Evolutionary conservation across 208 protist species (phyloP).

Genomic region (Leishmania amazonensis): DNA sequence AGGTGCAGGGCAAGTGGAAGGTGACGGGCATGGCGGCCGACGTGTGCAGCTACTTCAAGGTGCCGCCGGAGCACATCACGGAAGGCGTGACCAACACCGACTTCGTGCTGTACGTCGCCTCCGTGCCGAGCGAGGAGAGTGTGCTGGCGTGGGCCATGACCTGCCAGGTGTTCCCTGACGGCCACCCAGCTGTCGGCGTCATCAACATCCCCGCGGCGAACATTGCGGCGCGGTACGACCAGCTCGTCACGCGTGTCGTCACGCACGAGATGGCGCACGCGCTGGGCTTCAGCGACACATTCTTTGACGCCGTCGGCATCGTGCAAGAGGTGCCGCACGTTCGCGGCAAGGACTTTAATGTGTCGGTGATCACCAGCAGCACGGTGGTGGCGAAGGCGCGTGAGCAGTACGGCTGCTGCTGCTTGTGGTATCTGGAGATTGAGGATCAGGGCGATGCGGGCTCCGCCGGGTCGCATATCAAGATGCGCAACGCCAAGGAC

Average conservation of each 20-base stretch:
- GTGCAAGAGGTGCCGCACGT: constrained; percentile 9
- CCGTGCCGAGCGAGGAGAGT: constrained; percentile 23
- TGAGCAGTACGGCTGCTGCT: constrained; percentile 71
- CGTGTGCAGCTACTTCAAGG: not conserved
- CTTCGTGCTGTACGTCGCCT: constrained; percentile 70
- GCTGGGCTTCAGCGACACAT: constrained; percentile 59
- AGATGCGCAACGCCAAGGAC: constrained; percentile 72
- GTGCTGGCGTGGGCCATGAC: constrained; percentile 47
- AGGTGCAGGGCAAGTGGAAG: constrained; percentile 12
- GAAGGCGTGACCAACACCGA: constrained; percentile 46
- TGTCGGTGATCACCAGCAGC: constrained; percentile 33
- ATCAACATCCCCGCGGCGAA: constrained; percentile 50
- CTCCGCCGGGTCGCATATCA: constrained; percentile 80
- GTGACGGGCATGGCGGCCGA: constrained; percentile 13
- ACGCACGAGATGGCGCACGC: constrained; percentile 88
- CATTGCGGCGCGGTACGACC: constrained; percentile 14
- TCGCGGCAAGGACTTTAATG: constrained; percentile 35
- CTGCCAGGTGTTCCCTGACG: constrained; percentile 32
- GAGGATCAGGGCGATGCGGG: constrained; percentile 65
- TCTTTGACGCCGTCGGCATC: constrained; percentile 24
- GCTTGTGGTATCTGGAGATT: constrained; percentile 65
- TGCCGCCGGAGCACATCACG: constrained; percentile 35
- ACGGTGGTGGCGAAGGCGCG: constrained; percentile 38
- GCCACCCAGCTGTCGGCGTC: constrained; percentile 43
- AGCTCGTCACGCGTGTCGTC: constrained; percentile 24